Conservation (phyloP, 805 yeast species). For the Starmerella etchellsii region DNA sequence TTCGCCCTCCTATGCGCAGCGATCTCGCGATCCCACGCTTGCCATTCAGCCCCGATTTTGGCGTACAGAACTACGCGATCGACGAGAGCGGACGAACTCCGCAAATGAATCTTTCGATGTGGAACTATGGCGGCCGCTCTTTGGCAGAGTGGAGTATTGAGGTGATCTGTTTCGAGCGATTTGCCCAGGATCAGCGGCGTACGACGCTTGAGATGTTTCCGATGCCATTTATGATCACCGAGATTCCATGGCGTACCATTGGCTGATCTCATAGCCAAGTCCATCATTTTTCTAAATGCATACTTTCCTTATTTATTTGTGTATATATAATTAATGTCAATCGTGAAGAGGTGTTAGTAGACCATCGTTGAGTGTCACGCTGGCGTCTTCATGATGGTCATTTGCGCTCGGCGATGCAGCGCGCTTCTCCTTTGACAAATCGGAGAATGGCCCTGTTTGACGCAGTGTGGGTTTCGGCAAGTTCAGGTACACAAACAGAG, state of each 20-base stretch:
- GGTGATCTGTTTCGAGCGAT: constrained; percentile 29
- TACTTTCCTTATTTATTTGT: too few species aligned
- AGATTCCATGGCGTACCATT: constrained; percentile 23
- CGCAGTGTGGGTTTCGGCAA: too few species aligned
- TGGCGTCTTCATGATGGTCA: too few species aligned
- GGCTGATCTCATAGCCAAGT: too few species aligned
- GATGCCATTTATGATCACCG: constrained; percentile 30
- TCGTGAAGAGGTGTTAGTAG: too few species aligned
- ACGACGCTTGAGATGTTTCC: constrained; percentile 18
- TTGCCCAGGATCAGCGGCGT: constrained; percentile 22
- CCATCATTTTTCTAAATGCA: too few species aligned
- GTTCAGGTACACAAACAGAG: too few species aligned
- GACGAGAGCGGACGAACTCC: neutral
- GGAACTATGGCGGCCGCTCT: constrained; percentile 31
- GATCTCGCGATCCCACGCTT: constrained; percentile 13
- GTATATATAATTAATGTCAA: too few species aligned
- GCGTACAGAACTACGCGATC: neutral
- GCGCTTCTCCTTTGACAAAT: too few species aligned
- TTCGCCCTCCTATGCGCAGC: constrained; percentile 1
- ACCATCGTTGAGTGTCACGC: too few species aligned
- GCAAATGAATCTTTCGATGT: constrained; percentile 20
- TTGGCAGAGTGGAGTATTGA: constrained; percentile 30
- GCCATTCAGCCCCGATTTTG: constrained; percentile 13
- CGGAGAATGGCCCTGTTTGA: too few species aligned
- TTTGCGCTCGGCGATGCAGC: too few species aligned